Conservation (phyloP, 495 filamentous ascomycete genomes). For the Daldinia childiae region DNA sequence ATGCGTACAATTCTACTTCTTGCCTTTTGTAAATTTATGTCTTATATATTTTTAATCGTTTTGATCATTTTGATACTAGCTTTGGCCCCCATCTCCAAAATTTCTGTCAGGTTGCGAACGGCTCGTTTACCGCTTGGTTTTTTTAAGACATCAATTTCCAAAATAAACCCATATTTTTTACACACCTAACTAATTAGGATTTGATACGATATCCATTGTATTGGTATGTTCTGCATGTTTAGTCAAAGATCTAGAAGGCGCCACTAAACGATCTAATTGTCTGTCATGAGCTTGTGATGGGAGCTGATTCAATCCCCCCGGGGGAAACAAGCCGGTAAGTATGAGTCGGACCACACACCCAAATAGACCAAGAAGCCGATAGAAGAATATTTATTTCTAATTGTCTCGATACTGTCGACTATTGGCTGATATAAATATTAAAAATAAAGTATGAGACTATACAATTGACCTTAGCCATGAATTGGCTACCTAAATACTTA, state of each 20-base stretch:
- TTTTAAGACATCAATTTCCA: background rate
- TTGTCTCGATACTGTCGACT: slow-evolving; percentile 11
- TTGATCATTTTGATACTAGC: background rate
- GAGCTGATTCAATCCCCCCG: slow-evolving; percentile 30
- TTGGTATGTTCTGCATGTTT: slow-evolving; percentile 7
- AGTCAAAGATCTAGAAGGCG: slow-evolving; percentile 19
- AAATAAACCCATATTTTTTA: background rate
- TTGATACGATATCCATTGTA: slow-evolving; percentile 6
- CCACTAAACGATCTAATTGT: slow-evolving; percentile 22
- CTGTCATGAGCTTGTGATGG: slow-evolving; percentile 8
- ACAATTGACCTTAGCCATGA: slow-evolving; percentile 18
- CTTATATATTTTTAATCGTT: background rate
- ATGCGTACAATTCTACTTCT: background rate
- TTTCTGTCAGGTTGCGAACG: background rate
- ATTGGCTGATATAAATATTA: slow-evolving; percentile 31
- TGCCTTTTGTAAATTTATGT: background rate
- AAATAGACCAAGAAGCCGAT: slow-evolving; percentile 26
- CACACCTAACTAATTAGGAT: background rate
- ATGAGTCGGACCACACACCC: slow-evolving; percentile 34
- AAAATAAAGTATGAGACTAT: slow-evolving; percentile 23
- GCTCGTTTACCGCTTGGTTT: background rate
- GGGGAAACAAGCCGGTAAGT: slow-evolving; percentile 24
- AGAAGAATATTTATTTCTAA: slow-evolving; percentile 17
- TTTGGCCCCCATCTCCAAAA: background rate
- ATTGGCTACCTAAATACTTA: background rate